These are phyloP conservation scores for Chytriomyces sp. DNA, from an alignment of 192 early-diverging fungal genomes.

Conservation along the genomic window DNA sequence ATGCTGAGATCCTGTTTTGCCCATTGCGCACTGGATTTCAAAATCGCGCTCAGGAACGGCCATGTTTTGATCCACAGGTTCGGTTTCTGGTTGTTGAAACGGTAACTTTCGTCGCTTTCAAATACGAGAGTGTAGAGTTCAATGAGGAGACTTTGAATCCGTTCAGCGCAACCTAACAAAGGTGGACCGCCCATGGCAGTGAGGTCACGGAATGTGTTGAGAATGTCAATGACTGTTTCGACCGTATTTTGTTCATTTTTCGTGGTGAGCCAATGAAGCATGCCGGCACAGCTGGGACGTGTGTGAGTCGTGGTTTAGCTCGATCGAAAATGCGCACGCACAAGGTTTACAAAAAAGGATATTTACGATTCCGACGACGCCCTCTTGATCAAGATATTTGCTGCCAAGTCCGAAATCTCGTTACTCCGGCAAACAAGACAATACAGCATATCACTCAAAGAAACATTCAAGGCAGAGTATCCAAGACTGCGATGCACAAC, in stretches of 20 bases:
- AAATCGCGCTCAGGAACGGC: constrained; percentile 28
- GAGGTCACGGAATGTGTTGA: constrained; percentile 37
- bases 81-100: constrained; percentile 24
- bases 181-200: constrained; percentile 34
- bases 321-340: not conserved
- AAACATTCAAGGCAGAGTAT: not conserved
- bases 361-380: constrained; percentile 4
- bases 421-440: constrained; percentile 30
- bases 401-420: constrained; percentile 21
- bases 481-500: constrained; percentile 22
- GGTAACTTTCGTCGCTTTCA: constrained; percentile 22
- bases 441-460: constrained; percentile 20
- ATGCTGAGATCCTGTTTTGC: constrained; percentile 35
- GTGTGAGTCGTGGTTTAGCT: not conserved
- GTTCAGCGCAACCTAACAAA: constrained; percentile 27
- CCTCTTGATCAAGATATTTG: constrained; percentile 9
- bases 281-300: not conserved
- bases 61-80: constrained; percentile 37
- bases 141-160: constrained; percentile 25
- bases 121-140: constrained; percentile 7
- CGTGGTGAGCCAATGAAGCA: constrained; percentile 13
- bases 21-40: constrained; percentile 30
- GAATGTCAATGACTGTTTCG: constrained; percentile 14
- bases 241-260: not conserved
- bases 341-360: not conserved